Evolutionary conservation across 257 asterid genomes (phyloP), one percentile per base, ranked within the genome.

Genomic region (Lycium barbarum): DNA sequence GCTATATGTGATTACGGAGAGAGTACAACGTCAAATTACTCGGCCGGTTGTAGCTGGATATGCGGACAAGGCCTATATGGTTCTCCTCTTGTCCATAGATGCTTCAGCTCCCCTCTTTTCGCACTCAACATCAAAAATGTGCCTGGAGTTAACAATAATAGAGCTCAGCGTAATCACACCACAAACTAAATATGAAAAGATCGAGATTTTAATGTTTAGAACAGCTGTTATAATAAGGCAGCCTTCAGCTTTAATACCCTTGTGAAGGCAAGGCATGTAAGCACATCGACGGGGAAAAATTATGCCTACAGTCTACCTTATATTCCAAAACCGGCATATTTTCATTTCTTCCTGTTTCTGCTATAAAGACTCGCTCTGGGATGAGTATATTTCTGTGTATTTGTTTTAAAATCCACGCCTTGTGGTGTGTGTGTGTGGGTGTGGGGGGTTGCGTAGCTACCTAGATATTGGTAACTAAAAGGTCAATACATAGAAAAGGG

Each of bases 61-160:
- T 97, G 99, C 3, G 91, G 93, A 66, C 99, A 97, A 51, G 90
- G 91, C 62, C 96, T 88, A 67, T 91, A 93, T 5, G 99, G 99
- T 73, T 94, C 98, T 36, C 99, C 99, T 83, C 88, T 91, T 13
- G 92, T 90, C 99, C 99, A 97, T 7, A 94, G 84, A 84, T 90
- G 92, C 95, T 90, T 90, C 87, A 94, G 85, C 22, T 94, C 97
- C 22, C 99, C 99, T 86, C 94, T 93, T 91, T 90, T 90, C 88
- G 87, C 89, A 36, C 93, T 98, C 83, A 94, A 70, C 3, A 91
- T 49, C 83, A 97, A 89, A 88, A 95, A 86, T 0, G 99, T 92
- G 36, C 99, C 99, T 97, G 92, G 82, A 6, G 58, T 84, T 5
- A 11, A 55, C 70, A 51, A 63, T 7, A 81, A 7, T 70, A n/a